Percentiles rank a stretch among this genome's conserved stretches.
Evolutionary conservation across 2,329 filamentous ascomycete species (phyloP).

Genomic region (Penicillium sp.): DNA sequence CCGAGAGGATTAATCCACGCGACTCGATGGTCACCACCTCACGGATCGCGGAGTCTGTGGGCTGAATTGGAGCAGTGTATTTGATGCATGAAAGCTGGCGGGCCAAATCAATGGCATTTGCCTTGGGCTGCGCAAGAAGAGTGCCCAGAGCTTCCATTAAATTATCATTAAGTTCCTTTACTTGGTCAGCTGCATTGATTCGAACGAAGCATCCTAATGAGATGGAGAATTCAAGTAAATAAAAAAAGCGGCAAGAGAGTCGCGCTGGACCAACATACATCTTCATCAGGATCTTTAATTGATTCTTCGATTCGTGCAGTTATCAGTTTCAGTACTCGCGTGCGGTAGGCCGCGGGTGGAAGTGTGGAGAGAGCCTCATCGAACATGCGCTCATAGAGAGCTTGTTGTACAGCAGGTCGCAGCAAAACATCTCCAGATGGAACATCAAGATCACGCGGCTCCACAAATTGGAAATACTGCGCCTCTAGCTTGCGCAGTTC

Average conservation of each 20-base stretch:
- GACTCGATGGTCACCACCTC: conserved; percentile 45
- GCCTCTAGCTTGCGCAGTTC: conserved; percentile 41
- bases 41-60: conserved; percentile 3
- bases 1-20: conserved; percentile 52
- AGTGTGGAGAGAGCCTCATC: conserved; percentile 50
- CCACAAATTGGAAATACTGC: conserved; percentile 76
- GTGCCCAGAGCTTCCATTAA: conserved; percentile 64
- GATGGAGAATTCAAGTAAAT: background rate
- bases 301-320: conserved; percentile 63
- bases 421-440: conserved; percentile 57
- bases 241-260: no score
- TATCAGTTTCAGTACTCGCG: conserved; percentile 67
- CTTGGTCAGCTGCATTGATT: conserved; percentile 1
- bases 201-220: background rate
- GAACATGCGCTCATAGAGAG: conserved; percentile 63
- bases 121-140: conserved; percentile 58
- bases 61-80: conserved; percentile 47
- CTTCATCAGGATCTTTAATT: conserved; percentile 74
- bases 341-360: conserved; percentile 64
- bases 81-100: conserved; percentile 71
- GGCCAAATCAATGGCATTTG: conserved; percentile 58
- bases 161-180: conserved; percentile 74
- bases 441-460: conserved; percentile 56
- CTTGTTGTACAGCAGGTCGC: conserved; percentile 56
- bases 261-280: conserved; percentile 54